A percentile compares a stretch with the other conserved stretches of the same genome.
These are phyloP conservation scores for Lipomyces sp. DNA, from an alignment of 805 yeast species.

Conservation along the genomic window DNA sequence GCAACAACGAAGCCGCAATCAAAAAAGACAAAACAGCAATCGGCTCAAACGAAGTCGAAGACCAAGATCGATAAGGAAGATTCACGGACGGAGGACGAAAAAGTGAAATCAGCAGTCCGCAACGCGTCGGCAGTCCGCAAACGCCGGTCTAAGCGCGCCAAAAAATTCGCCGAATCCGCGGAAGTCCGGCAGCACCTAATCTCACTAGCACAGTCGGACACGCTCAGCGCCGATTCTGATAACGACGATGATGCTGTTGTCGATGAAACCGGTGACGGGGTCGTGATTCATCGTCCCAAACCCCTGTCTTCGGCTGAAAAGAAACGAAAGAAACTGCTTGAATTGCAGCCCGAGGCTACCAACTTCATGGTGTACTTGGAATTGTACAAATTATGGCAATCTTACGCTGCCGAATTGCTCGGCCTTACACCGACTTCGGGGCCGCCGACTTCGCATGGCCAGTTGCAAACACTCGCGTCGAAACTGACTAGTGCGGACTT, in stretches of 20 bases:
- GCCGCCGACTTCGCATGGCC: constrained; percentile 4
- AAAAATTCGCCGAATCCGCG: constrained; percentile 1
- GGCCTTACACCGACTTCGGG: not conserved
- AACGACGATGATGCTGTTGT: not conserved
- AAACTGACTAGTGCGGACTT: constrained; percentile 31
- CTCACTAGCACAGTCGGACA: constrained; percentile 4
- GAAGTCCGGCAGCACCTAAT: not conserved
- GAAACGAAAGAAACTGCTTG: constrained; percentile 20
- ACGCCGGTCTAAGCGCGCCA: constrained; percentile 1
- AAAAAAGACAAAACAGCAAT: not conserved
- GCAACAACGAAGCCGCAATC: not conserved
- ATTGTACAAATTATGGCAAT: constrained; percentile 28
- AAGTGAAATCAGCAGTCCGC: not conserved
- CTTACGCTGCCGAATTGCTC: constrained; percentile 27
- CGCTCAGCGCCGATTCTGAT: not conserved
- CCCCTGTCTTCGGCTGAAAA: constrained; percentile 28
- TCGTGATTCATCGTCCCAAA: constrained; percentile 21
- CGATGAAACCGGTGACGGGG: not conserved
- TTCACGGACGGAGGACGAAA: not conserved
- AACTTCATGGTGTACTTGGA: constrained; percentile 19
- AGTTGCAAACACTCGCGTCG: constrained; percentile 22
- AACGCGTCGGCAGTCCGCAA: not conserved
- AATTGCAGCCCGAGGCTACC: constrained; percentile 15
- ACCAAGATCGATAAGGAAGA: not conserved
- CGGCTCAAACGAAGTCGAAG: not conserved